phyloP scores from a whole-genome alignment of 2,329 filamentous ascomycete species.

The Penicillium fuscoglaucum region DNA sequence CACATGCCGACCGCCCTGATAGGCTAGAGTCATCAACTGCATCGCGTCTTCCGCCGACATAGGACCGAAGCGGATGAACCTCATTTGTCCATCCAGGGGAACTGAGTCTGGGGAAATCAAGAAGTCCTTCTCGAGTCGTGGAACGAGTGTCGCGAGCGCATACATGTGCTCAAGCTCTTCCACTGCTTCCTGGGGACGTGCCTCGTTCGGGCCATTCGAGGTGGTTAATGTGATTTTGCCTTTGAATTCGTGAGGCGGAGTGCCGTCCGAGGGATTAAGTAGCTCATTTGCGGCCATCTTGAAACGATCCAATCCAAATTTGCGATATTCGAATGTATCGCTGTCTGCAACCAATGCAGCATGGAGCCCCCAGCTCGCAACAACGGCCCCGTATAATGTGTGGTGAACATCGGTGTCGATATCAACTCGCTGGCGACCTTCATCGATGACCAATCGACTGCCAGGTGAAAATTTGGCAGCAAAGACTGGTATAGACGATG shows the following conservation, averaged over 20 bases:
- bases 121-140: slow-evolving; percentile 78
- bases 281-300: slow-evolving; percentile 78
- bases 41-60: slow-evolving; percentile 66
- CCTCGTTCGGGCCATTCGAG: slow-evolving; percentile 17
- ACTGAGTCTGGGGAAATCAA: slow-evolving; percentile 72
- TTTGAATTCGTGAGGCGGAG: slow-evolving; percentile 56
- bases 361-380: slow-evolving; percentile 88
- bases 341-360: slow-evolving; percentile 86
- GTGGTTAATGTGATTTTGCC: slow-evolving; percentile 53
- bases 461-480: slow-evolving; percentile 61
- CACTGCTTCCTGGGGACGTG: slow-evolving; percentile 32
- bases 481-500: slow-evolving; percentile 62
- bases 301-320: slow-evolving; percentile 75
- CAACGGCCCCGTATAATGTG: slow-evolving; percentile 69
- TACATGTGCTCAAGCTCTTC: slow-evolving; percentile 65
- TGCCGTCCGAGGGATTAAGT: slow-evolving; percentile 59
- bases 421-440: slow-evolving; percentile 45
- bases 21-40: slow-evolving; percentile 70
- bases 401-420: slow-evolving; percentile 29
- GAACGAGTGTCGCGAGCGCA: slow-evolving; percentile 72
- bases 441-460: slow-evolving; percentile 48
- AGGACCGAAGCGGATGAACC: slow-evolving; percentile 73
- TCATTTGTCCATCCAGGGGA: slow-evolving; percentile 69
- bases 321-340: slow-evolving; percentile 78
- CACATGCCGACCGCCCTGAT: slow-evolving; percentile 58